phyloP scores from a whole-genome alignment of 768 basidiomycete genomes.

The Boletellus ananas region DNA sequence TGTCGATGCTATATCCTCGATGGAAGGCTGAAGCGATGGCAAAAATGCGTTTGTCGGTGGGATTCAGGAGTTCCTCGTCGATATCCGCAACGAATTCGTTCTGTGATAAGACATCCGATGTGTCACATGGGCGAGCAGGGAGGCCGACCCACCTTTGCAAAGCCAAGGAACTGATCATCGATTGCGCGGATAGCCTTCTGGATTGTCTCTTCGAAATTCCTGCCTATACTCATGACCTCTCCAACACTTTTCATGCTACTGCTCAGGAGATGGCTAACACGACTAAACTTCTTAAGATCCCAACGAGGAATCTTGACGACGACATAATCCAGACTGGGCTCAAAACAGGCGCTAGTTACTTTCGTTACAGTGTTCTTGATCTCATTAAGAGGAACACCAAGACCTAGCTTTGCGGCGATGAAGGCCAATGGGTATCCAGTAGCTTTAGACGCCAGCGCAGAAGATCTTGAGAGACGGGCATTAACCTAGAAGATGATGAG shows the following conservation, averaged over 20 bases:
- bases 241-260: constrained; percentile 99
- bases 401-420: constrained; percentile 96
- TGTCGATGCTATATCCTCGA: constrained; percentile 89
- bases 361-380: constrained; percentile 98
- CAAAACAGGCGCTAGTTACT: constrained; percentile 95
- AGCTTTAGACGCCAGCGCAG: constrained; percentile 96
- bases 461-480: constrained; percentile 96
- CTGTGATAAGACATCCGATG: constrained; percentile 34
- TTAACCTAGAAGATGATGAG: constrained; percentile 54
- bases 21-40: constrained; percentile 94
- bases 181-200: constrained; percentile 98
- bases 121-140: neutral
- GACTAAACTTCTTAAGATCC: constrained; percentile 97
- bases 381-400: constrained; percentile 95
- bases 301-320: constrained; percentile 99
- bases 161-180: constrained; percentile 92
- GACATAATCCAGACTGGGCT: constrained; percentile 94
- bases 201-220: constrained; percentile 97
- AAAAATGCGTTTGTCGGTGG: constrained; percentile 96
- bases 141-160: constrained; percentile 62
- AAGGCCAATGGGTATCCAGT: constrained; percentile 98
- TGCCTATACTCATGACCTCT: constrained; percentile 98
- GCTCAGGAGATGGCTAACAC: constrained; percentile 86
- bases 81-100: constrained; percentile 87
- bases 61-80: constrained; percentile 89